Evolutionary conservation across 2,329 filamentous ascomycete species (phyloP), one percentile per base, ranked within the genome.

Genomic region (Diaporthe vexans): DNA sequence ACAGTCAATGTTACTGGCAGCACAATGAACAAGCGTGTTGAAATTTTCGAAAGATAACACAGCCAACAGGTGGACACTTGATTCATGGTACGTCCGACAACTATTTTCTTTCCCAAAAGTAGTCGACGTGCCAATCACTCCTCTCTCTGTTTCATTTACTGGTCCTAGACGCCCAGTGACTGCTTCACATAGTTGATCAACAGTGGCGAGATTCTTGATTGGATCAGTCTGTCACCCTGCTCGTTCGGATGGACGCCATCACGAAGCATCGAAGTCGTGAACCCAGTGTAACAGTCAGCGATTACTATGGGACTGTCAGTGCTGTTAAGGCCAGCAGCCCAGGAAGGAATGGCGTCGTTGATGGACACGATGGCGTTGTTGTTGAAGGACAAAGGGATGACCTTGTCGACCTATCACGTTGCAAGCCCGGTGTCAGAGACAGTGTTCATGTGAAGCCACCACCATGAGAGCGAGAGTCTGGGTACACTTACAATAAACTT

Each of bases 221-320:
- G 43, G 29, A 67, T 67, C 46, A 52, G 21, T 21, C 46, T 52
- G 72, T 84, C 83, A 11, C 83, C 83, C 5, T 77, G 77, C 0
- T 80, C 78, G 75, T 83, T 84, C 0, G 85, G 84, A 74, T 86
- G 84, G 13, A 87, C 81, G 15, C 84, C 84, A 75, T 86, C 85
- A 13, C 81, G 77, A 57, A 84, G 76, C 68, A 81, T 79, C 5
- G 77, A 77, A 13, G 76, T 80, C 7, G 54, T 51, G 74, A 81
- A 84, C 6, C 82, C 84, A 1, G 78, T 81, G 40, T 80, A 81
- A 63, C 82, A 83, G 77, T 86, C 84, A 35, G 82, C 83, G 40
- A 86, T 78, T 33, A 80, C 78, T 58, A 87, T 83, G 26, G 85
- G 84, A 11, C 83, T 85, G 21, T 82, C 79, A 0, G 82, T 80